These are phyloP conservation scores for Gymnopilus dilepis DNA, from an alignment of 768 basidiomycete genomes.

Conservation along the genomic window DNA sequence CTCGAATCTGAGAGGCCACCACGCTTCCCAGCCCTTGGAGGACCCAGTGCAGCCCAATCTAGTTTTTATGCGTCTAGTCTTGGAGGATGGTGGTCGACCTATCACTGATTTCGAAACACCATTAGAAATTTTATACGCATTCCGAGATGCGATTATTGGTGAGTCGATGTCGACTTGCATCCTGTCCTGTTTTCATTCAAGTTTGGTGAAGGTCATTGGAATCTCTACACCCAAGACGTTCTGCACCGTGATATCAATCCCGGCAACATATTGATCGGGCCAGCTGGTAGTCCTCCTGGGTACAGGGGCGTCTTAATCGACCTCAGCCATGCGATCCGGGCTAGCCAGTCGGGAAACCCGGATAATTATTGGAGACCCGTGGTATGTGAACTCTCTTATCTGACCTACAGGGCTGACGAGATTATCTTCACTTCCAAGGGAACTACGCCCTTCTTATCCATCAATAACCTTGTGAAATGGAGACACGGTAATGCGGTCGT, in stretches of 20 bases:
- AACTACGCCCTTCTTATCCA: conserved; percentile 6
- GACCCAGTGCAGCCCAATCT: too few species aligned
- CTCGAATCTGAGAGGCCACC: too few species aligned
- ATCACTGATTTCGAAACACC: too few species aligned
- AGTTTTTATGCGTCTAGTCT: too few species aligned
- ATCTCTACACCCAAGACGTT: neutral
- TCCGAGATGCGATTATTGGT: too few species aligned
- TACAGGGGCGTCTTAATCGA: conserved; percentile 12
- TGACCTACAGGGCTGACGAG: too few species aligned
- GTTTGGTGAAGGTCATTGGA: conserved; percentile 4
- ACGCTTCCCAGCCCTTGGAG: too few species aligned
- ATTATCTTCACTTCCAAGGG: conserved; percentile 1
- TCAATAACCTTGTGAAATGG: neutral
- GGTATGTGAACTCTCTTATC: neutral
- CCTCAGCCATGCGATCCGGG: neutral
- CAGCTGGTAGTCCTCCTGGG: neutral
- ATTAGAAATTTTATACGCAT: too few species aligned
- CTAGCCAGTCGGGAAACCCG: neutral
- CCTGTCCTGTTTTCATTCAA: too few species aligned
- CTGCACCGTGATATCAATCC: conserved; percentile 10
- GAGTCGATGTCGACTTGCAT: too few species aligned
- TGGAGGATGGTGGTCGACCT: too few species aligned
- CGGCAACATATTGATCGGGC: conserved; percentile 9
- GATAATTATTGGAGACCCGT: neutral
- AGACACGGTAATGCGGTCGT: neutral